A percentile compares a stretch with the other conserved stretches of the same genome.
These are phyloP conservation scores for Fraxinus greggii DNA, from an alignment of 305 asterid species.

Conservation along the genomic window DNA sequence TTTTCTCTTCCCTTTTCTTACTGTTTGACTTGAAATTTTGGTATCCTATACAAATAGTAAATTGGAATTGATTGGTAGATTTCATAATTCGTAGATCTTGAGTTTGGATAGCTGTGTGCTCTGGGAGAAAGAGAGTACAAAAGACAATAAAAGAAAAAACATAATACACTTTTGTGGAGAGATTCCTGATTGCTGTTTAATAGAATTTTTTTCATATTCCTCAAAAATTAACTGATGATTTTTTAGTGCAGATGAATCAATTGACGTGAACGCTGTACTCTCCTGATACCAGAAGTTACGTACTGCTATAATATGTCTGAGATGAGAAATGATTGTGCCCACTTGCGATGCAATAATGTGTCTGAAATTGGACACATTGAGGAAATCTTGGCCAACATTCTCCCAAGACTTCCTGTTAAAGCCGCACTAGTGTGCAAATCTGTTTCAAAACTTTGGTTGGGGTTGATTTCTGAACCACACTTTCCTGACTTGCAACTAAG, in stretches of 20 bases:
- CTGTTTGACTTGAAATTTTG: neutral
- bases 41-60: neutral
- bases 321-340: neutral
- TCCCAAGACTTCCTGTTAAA: neutral
- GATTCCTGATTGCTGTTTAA: neutral
- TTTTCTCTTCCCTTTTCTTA: neutral
- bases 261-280: neutral
- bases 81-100: no score
- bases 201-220: neutral
- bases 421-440: neutral
- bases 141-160: neutral
- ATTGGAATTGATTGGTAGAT: neutral
- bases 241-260: neutral
- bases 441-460: neutral
- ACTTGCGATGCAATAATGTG: neutral
- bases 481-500: neutral
- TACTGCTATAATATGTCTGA: neutral
- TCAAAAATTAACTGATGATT: neutral
- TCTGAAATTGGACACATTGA: neutral
- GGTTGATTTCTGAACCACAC: neutral
- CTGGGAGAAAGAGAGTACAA: neutral
- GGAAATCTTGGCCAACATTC: neutral
- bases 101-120: neutral
- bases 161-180: neutral
- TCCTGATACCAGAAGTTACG: neutral